Evolutionary conservation across 495 filamentous ascomycete species (phyloP).

Genomic region (Penicillium egyptiacum): DNA sequence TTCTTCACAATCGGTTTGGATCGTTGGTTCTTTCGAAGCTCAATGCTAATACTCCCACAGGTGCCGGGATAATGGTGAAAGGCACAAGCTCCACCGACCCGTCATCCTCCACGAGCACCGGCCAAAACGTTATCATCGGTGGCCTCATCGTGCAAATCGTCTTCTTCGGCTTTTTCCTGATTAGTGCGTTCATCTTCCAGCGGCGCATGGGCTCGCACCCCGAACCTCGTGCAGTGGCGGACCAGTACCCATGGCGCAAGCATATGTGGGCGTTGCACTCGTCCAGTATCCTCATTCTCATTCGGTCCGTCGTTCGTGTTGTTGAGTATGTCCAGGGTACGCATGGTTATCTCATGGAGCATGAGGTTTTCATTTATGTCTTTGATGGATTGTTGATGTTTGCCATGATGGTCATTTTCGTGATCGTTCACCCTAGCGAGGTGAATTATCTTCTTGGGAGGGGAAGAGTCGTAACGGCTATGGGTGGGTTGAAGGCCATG

Average conservation of each 20-base stretch:
- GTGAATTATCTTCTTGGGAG: conserved; percentile 27
- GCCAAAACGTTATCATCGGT: conserved; percentile 42
- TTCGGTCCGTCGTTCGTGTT: conserved; percentile 61
- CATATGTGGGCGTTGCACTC: conserved; percentile 54
- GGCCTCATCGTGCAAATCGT: conserved; percentile 51
- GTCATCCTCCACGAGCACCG: conserved; percentile 10
- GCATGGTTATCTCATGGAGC: conserved; percentile 49
- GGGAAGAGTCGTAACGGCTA: conserved; percentile 20
- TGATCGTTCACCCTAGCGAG: conserved; percentile 33
- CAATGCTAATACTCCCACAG: conserved; percentile 2
- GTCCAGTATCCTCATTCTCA: conserved; percentile 54
- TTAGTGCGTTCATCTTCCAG: conserved; percentile 46
- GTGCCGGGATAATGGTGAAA: conserved; percentile 33
- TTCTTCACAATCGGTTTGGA: neutral
- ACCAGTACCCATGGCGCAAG: conserved; percentile 48
- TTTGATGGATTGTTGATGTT: conserved; percentile 63
- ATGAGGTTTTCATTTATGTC: conserved; percentile 61
- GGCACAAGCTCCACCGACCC: neutral
- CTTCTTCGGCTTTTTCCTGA: conserved; percentile 54
- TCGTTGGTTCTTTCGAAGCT: too few species aligned
- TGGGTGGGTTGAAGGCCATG: conserved; percentile 22
- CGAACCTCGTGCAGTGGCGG: conserved; percentile 18
- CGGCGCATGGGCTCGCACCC: conserved; percentile 26
- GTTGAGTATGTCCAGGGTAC: conserved; percentile 61
- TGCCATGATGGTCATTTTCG: conserved; percentile 52